Evolutionary conservation across 495 filamentous ascomycete genomes (phyloP).

Genomic region (Aspergillus saccharolyticus): DNA sequence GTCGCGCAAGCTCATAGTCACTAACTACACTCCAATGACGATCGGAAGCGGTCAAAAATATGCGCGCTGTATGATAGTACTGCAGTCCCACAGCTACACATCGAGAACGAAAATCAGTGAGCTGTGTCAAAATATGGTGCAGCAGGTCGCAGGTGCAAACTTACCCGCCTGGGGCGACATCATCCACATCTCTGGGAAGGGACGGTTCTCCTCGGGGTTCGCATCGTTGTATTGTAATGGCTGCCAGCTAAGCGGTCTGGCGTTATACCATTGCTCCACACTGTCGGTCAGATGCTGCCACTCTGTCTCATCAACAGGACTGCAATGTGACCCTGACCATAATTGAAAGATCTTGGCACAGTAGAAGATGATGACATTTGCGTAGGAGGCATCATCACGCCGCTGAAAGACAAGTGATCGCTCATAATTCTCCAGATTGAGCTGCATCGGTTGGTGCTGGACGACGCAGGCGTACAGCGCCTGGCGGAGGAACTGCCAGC

Average conservation of each 20-base stretch:
- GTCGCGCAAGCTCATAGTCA: conserved; percentile 29
- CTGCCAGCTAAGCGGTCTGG: conserved; percentile 32
- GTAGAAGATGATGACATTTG: conserved; percentile 33
- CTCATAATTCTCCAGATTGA: conserved; percentile 34
- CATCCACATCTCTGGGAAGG: conserved; percentile 39
- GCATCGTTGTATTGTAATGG: conserved; percentile 31
- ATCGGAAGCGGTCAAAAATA: conserved; percentile 30
- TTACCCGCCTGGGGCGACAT: conserved; percentile 35
- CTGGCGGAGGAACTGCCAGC: conserved; percentile 39
- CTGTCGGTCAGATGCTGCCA: conserved; percentile 25
- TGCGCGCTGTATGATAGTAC: conserved; percentile 33
- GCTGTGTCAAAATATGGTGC: not conserved
- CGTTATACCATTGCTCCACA: conserved; percentile 28
- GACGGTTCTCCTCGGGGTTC: conserved; percentile 20
- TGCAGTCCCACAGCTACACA: conserved; percentile 33
- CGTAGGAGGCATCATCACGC: conserved; percentile 30
- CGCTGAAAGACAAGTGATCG: conserved; percentile 32
- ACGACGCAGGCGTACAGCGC: conserved; percentile 39
- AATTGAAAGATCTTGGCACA: conserved; percentile 35
- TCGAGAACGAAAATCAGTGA: not conserved
- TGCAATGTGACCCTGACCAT: conserved; percentile 18
- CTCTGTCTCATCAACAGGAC: conserved; percentile 17
- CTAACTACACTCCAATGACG: conserved; percentile 17
- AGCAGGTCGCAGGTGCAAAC: not conserved
- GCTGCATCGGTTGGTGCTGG: conserved; percentile 31